Evolutionary conservation across 2,329 filamentous ascomycete genomes (phyloP).

Genomic region (Aspergillus thermomutatus): DNA sequence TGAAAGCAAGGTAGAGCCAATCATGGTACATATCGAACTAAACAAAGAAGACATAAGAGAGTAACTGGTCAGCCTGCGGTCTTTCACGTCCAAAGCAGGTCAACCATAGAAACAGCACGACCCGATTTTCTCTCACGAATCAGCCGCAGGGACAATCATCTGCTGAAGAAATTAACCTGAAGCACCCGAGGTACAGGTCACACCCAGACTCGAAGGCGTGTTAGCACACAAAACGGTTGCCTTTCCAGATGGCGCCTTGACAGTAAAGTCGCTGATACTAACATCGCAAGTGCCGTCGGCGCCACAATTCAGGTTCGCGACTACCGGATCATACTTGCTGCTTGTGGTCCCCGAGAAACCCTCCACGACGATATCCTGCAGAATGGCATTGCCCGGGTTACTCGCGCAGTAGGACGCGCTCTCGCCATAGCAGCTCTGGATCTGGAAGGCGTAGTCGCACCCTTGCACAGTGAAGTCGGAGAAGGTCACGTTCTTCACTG

Average conservation of each 20-base stretch:
- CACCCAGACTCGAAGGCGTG: conserved; percentile 28
- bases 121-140: too few species aligned
- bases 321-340: conserved; percentile 32
- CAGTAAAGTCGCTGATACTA: conserved; percentile 30
- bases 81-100: too few species aligned
- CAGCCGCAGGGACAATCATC: background rate
- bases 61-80: too few species aligned
- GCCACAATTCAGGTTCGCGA: conserved; percentile 40
- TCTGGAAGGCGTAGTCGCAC: conserved; percentile 45
- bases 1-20: too few species aligned
- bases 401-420: conserved; percentile 34
- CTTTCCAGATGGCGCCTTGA: conserved; percentile 32
- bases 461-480: conserved; percentile 35
- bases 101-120: too few species aligned
- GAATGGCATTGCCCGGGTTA: conserved; percentile 31
- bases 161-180: conserved; percentile 24
- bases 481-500: conserved; percentile 44
- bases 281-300: conserved; percentile 38
- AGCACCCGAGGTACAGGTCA: conserved; percentile 33
- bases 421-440: conserved; percentile 45
- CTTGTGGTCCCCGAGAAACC: conserved; percentile 40
- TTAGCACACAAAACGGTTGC: conserved; percentile 34
- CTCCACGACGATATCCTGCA: conserved; percentile 36
- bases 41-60: too few species aligned
- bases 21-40: too few species aligned